Conservation (phyloP, 306 rosid species). For the Heteromeles arbutifolia region DNA sequence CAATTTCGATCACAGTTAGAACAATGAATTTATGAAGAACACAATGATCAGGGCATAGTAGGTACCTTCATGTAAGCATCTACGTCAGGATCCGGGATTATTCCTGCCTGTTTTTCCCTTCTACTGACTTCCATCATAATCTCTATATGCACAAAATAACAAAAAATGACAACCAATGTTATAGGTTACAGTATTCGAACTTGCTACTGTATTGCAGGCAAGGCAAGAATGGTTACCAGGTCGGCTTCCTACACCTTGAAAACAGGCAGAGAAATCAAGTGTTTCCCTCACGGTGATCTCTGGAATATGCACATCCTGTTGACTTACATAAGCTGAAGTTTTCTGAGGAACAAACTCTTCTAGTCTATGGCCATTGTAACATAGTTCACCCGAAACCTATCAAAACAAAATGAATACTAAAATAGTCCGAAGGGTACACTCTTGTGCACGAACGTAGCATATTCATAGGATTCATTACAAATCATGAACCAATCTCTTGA, state of each 20-base stretch:
- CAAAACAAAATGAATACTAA: not conserved
- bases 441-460: no score
- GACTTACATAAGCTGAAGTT: slow-evolving; percentile 69
- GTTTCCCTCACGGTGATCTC: slow-evolving; percentile 81
- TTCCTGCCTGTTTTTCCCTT: slow-evolving; percentile 56
- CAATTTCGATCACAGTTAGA: not conserved
- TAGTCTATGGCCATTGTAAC: slow-evolving; percentile 49
- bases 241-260: slow-evolving; percentile 66
- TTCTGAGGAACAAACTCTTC: slow-evolving; percentile 63
- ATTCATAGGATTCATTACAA: no score
- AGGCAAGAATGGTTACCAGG: slow-evolving; percentile 29
- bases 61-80: slow-evolving; percentile 84
- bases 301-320: slow-evolving; percentile 63
- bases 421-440: not conserved
- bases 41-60: not conserved
- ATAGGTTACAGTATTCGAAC: not conserved
- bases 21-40: not conserved
- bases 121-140: slow-evolving; percentile 54
- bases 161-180: not conserved
- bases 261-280: slow-evolving; percentile 58
- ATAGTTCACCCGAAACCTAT: slow-evolving; percentile 49
- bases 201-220: not conserved
- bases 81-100: slow-evolving; percentile 63
- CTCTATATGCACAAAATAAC: slow-evolving; percentile 26
- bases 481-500: no score